Conservation (phyloP, 2,329 filamentous ascomycete genomes). For the Diplodia corticola region DNA sequence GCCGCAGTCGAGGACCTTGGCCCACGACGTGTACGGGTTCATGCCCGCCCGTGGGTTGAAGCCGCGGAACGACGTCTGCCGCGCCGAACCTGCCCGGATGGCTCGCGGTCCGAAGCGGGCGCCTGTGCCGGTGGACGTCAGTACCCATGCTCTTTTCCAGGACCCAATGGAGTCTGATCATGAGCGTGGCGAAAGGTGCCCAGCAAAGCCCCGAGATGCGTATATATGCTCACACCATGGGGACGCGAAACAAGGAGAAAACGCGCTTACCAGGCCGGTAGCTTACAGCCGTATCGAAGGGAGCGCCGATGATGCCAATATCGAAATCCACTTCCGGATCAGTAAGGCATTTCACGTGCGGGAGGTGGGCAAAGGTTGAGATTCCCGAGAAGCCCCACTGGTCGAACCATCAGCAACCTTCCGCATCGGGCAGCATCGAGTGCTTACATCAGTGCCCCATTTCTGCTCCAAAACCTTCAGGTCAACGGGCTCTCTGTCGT, state of each 20-base stretch:
- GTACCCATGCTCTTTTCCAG: neutral
- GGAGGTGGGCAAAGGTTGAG: conserved; percentile 54
- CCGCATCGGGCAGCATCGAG: neutral
- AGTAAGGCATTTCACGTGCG: conserved; percentile 51
- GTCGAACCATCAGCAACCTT: conserved; percentile 29
- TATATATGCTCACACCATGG: too few species aligned
- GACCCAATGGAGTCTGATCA: too few species aligned
- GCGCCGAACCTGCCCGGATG: conserved; percentile 78
- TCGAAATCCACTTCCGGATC: conserved; percentile 47
- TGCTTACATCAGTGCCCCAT: conserved; percentile 44
- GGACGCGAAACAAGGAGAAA: too few species aligned
- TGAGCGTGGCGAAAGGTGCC: too few species aligned
- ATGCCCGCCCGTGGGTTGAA: conserved; percentile 80
- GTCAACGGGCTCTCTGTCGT: conserved; percentile 31
- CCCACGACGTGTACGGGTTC: conserved; percentile 82
- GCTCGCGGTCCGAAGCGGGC: conserved; percentile 81
- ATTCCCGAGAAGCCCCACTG: conserved; percentile 72
- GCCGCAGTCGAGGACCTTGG: conserved; percentile 80
- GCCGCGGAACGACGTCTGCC: conserved; percentile 76
- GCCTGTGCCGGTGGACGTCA: conserved; percentile 30
- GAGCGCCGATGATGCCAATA: conserved; percentile 51
- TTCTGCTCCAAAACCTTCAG: conserved; percentile 40
- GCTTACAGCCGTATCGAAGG: conserved; percentile 52
- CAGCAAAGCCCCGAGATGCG: too few species aligned
- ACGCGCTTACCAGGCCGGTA: conserved; percentile 43